Percentiles rank a stretch among this genome's conserved stretches.
phyloP scores from a whole-genome alignment of 1,139 yeast genomes.

The Hemisphaericaspora xylanilytica region DNA sequence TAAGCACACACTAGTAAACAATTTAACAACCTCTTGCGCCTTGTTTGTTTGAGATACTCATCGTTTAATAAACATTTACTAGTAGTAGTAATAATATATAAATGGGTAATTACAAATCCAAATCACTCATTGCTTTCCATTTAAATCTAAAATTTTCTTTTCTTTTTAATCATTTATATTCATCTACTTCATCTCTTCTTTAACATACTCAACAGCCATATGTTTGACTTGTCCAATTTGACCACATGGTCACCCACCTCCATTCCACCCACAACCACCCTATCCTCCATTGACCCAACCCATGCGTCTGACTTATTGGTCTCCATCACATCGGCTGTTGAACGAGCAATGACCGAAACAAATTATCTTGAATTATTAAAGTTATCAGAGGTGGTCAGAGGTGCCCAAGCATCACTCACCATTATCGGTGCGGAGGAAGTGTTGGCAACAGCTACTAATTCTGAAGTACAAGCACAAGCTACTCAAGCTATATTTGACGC shows the following conservation, averaged over 20 bases:
- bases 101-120: too few relatives aligned
- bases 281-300: conserved; percentile 23
- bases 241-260: conserved; percentile 25
- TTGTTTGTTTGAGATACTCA: too few relatives aligned
- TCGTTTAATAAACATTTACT: too few relatives aligned
- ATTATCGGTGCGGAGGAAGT: conserved; percentile 34
- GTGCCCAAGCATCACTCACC: conserved; percentile 36
- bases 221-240: conserved; percentile 3
- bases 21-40: too few relatives aligned
- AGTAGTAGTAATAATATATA: too few relatives aligned
- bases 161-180: neutral
- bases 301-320: conserved; percentile 18
- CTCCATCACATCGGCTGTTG: conserved; percentile 19
- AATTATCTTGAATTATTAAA: conserved; percentile 14
- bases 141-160: too few relatives aligned
- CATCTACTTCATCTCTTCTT: neutral
- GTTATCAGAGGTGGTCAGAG: conserved; percentile 28
- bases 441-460: conserved; percentile 39
- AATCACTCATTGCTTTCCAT: too few relatives aligned
- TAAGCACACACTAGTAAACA: too few relatives aligned
- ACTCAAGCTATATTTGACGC: conserved; percentile 31
- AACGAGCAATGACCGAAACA: conserved; percentile 14
- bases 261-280: conserved; percentile 19
- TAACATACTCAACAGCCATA: neutral
- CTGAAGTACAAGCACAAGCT: conserved; percentile 26